A percentile compares a stretch with the other conserved stretches of the same genome.
These are phyloP conservation scores for Lachnellula willkommii DNA, from an alignment of 2,329 filamentous ascomycete species.

Conservation along the genomic window DNA sequence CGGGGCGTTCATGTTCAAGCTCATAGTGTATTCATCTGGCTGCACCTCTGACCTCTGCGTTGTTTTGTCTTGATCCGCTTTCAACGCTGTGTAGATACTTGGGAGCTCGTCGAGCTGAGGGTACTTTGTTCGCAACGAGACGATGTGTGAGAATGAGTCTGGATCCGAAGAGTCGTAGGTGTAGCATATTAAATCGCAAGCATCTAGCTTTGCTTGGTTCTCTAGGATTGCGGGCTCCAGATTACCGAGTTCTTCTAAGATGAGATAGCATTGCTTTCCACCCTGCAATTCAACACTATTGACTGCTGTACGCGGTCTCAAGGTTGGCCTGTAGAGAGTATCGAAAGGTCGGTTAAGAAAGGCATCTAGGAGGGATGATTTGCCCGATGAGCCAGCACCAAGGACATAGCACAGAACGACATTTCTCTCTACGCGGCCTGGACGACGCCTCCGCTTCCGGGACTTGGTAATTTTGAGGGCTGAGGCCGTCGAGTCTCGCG, in stretches of 20 bases:
- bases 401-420: constrained; percentile 92
- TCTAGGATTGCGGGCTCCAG: constrained; percentile 93
- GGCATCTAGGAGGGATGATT: constrained; percentile 83
- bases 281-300: constrained; percentile 95
- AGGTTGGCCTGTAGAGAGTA: constrained; percentile 81
- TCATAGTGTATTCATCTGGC: constrained; percentile 84
- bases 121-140: constrained; percentile 70
- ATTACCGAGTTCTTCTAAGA: constrained; percentile 90
- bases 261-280: constrained; percentile 94
- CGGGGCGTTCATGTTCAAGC: constrained; percentile 81
- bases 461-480: constrained; percentile 91
- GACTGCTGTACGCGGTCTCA: constrained; percentile 87
- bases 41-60: constrained; percentile 90
- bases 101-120: constrained; percentile 84
- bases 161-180: constrained; percentile 96
- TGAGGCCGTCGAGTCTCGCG: constrained; percentile 70
- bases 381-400: constrained; percentile 79
- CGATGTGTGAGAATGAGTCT: constrained; percentile 90
- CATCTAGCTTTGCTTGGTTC: constrained; percentile 82
- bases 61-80: constrained; percentile 92
- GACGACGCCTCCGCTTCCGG: constrained; percentile 75
- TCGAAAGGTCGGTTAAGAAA: constrained; percentile 88
- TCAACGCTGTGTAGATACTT: constrained; percentile 85
- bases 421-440: constrained; percentile 84
- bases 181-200: constrained; percentile 91